Percentiles rank a stretch among this genome's conserved stretches.
Evolutionary conservation across 495 filamentous ascomycete species (phyloP).

Genomic region (Cryomyces antarcticus): DNA sequence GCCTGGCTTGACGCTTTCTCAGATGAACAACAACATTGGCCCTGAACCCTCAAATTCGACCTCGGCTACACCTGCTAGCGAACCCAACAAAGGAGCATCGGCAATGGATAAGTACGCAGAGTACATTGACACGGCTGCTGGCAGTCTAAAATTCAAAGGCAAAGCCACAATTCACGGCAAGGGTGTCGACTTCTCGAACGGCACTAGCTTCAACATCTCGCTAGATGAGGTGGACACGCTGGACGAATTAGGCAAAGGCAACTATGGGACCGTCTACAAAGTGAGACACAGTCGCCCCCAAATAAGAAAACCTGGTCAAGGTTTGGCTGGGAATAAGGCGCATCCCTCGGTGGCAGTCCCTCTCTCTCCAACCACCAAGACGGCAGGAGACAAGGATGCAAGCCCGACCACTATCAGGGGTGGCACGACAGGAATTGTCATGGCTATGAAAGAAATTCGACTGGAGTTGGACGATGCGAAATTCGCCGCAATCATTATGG

Average conservation of each 20-base stretch:
- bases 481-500: conserved; percentile 95
- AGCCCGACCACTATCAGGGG: conserved; percentile 20
- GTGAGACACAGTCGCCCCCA: conserved; percentile 69
- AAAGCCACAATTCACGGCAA: conserved; percentile 75
- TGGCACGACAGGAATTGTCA: conserved; percentile 41
- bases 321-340: conserved; percentile 41
- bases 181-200: conserved; percentile 80
- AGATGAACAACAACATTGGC: conserved; percentile 12
- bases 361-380: conserved; percentile 6
- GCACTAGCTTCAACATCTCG: conserved; percentile 81
- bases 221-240: conserved; percentile 88
- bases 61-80: conserved; percentile 4
- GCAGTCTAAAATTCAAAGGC: conserved; percentile 79
- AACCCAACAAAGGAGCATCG: conserved; percentile 27
- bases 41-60: background rate
- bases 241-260: conserved; percentile 92
- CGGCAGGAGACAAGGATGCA: conserved; percentile 4
- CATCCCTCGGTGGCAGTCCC: conserved; percentile 11
- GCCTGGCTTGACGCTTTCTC: conserved; percentile 17
- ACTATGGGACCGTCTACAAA: conserved; percentile 96
- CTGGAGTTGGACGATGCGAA: conserved; percentile 91
- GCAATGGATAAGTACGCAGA: conserved; percentile 81
- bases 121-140: conserved; percentile 77
- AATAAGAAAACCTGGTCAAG: conserved; percentile 59
- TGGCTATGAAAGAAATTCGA: conserved; percentile 99